phyloP scores from a whole-genome alignment of 345 rosid species.

The Abelmoschus esculentus region DNA sequence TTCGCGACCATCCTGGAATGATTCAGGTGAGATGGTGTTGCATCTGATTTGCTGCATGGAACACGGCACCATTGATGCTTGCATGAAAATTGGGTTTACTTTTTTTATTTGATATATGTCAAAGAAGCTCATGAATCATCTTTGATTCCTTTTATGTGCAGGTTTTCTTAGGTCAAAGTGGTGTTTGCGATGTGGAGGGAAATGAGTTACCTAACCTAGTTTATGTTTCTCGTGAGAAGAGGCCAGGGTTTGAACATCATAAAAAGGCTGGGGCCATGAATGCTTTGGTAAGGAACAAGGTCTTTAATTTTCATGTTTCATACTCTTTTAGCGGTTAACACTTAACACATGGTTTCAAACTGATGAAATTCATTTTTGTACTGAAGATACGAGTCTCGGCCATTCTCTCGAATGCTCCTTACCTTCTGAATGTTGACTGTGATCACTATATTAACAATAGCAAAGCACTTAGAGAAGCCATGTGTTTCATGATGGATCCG shows the following conservation, averaged over 20 bases:
- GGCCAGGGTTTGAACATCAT: slow-evolving; percentile 98
- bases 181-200: slow-evolving; percentile 68
- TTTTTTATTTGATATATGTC: neutral
- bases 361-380: slow-evolving; percentile 6
- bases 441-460: slow-evolving; percentile 95
- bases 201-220: slow-evolving; percentile 82
- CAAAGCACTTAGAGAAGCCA: slow-evolving; percentile 92
- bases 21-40: slow-evolving; percentile 61
- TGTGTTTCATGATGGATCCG: slow-evolving; percentile 99
- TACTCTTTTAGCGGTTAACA: neutral
- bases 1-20: slow-evolving; percentile 99
- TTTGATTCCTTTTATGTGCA: slow-evolving; percentile 17
- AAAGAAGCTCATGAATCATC: neutral
- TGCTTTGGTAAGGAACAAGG: slow-evolving; percentile 47
- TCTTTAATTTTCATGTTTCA: neutral
- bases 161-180: slow-evolving; percentile 89
- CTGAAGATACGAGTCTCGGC: slow-evolving; percentile 83
- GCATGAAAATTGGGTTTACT: neutral
- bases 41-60: neutral
- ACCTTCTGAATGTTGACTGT: slow-evolving; percentile 82
- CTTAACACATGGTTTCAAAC: neutral
- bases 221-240: slow-evolving; percentile 97
- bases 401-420: slow-evolving; percentile 91
- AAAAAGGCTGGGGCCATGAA: slow-evolving; percentile 99
- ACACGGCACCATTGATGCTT: neutral